Conservation (phyloP, 306 rosid genomes). For the Cucurbita moschata region DNA sequence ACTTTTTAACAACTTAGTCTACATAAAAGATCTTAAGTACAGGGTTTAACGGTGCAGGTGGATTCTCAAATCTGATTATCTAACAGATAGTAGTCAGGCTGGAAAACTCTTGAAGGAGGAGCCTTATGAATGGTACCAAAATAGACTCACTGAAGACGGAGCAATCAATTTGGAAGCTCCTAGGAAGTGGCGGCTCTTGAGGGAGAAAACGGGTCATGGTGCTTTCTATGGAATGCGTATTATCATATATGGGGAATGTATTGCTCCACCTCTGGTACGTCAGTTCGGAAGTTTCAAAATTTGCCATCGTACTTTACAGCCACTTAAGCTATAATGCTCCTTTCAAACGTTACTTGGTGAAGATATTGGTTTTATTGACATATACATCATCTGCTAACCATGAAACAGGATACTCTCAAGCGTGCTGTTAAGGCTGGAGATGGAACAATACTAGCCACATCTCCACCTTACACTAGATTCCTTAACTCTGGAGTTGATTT, state of each 20-base stretch:
- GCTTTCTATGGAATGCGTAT: constrained; percentile 68
- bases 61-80: constrained; percentile 78
- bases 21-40: neutral
- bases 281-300: too few relatives aligned
- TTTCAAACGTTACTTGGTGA: neutral
- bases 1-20: neutral
- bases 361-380: neutral
- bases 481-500: constrained; percentile 47
- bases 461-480: constrained; percentile 80
- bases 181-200: constrained; percentile 79
- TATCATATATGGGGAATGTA: constrained; percentile 68
- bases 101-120: constrained; percentile 60
- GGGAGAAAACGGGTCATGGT: constrained; percentile 75
- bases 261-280: constrained; percentile 76
- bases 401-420: constrained; percentile 74
- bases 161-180: constrained; percentile 90
- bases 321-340: neutral
- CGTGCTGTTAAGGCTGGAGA: constrained; percentile 88
- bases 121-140: constrained; percentile 77
- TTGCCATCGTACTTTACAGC: neutral
- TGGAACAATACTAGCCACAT: constrained; percentile 77
- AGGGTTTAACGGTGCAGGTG: constrained; percentile 41
- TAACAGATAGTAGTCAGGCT: constrained; percentile 53
- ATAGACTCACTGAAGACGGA: constrained; percentile 73
- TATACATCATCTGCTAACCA: neutral